Conservation (phyloP, 352 stramenopile genomes). For the Blastocystis sp. region DNA sequence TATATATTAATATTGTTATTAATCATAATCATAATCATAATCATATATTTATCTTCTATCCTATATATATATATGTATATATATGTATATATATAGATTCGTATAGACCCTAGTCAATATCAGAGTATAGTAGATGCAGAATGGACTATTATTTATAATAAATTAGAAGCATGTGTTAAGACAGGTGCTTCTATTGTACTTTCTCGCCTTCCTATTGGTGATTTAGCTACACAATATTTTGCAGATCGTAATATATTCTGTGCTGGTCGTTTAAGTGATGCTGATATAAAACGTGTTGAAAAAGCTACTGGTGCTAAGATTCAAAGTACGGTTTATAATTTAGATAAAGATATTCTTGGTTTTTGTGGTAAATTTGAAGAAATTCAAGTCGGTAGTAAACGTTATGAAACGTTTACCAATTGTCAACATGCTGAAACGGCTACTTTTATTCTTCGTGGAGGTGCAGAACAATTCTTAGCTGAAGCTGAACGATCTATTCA, state of each 20-base stretch:
- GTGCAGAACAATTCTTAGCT: slow-evolving; percentile 90
- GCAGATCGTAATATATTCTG: slow-evolving; percentile 88
- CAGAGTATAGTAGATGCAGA: slow-evolving; percentile 96
- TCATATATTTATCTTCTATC: not conserved
- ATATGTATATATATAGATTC: slow-evolving; percentile 37
- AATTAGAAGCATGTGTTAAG: slow-evolving; percentile 62
- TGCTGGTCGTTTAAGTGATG: slow-evolving; percentile 76
- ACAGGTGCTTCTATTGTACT: slow-evolving; percentile 88
- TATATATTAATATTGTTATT: not conserved
- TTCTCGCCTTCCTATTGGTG: slow-evolving; percentile 73
- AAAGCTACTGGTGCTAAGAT: slow-evolving; percentile 77
- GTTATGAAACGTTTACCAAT: slow-evolving; percentile 94
- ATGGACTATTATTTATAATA: slow-evolving; percentile 99
- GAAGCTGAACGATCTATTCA: slow-evolving; percentile 88
- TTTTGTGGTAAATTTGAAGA: slow-evolving; percentile 86
- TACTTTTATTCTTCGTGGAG: slow-evolving; percentile 85
- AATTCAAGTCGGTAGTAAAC: slow-evolving; percentile 78
- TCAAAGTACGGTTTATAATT: slow-evolving; percentile 73
- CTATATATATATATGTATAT: not conserved
- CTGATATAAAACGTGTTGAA: slow-evolving; percentile 82
- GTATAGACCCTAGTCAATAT: slow-evolving; percentile 88
- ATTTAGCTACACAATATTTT: slow-evolving; percentile 98
- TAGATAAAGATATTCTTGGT: slow-evolving; percentile 66
- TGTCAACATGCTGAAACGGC: slow-evolving; percentile 75
- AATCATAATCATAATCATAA: not conserved